phyloP scores from a whole-genome alignment of 805 yeast species.

The Metschnikowia drakensbergensis region DNA sequence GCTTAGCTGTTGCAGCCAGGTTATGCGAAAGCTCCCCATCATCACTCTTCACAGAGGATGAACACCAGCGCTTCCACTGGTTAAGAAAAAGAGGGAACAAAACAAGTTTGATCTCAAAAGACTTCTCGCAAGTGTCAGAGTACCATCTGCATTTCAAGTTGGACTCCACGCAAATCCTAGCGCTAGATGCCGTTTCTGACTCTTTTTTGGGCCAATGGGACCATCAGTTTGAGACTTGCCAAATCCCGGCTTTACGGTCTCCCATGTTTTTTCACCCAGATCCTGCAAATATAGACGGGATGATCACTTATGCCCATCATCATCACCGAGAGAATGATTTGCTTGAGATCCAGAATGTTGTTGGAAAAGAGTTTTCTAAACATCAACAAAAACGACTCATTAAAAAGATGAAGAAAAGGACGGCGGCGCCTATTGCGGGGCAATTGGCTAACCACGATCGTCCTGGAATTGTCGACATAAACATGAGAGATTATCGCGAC shows the following conservation, averaged over 20 bases:
- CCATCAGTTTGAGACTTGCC: constrained; percentile 39
- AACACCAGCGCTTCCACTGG: constrained; percentile 47
- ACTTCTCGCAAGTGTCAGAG: constrained; percentile 11
- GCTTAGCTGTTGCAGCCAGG: constrained; percentile 39
- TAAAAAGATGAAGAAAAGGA: constrained; percentile 17
- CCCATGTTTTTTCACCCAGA: constrained; percentile 50
- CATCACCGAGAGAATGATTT: constrained; percentile 32
- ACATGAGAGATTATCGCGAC: constrained; percentile 43
- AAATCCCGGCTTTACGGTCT: constrained; percentile 40
- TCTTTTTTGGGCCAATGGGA: constrained; percentile 43
- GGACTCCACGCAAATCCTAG: constrained; percentile 30
- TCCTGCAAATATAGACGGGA: constrained; percentile 41
- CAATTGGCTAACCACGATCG: constrained; percentile 21
- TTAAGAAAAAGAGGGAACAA: constrained; percentile 29
- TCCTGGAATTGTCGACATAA: constrained; percentile 38
- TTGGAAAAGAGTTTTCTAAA: constrained; percentile 43
- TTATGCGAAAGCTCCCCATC: constrained; percentile 42
- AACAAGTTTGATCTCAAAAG: constrained; percentile 18
- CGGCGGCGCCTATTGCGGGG: constrained; percentile 17
- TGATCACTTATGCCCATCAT: constrained; percentile 38
- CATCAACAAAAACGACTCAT: constrained; percentile 35
- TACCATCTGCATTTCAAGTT: constrained; percentile 14
- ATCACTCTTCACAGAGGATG: constrained; percentile 43
- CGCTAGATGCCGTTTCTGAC: constrained; percentile 32
- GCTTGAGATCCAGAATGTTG: constrained; percentile 40